These are phyloP conservation scores for Pseudozyma pruni DNA, from an alignment of 1,284 basidiomycete genomes.

Conservation along the genomic window DNA sequence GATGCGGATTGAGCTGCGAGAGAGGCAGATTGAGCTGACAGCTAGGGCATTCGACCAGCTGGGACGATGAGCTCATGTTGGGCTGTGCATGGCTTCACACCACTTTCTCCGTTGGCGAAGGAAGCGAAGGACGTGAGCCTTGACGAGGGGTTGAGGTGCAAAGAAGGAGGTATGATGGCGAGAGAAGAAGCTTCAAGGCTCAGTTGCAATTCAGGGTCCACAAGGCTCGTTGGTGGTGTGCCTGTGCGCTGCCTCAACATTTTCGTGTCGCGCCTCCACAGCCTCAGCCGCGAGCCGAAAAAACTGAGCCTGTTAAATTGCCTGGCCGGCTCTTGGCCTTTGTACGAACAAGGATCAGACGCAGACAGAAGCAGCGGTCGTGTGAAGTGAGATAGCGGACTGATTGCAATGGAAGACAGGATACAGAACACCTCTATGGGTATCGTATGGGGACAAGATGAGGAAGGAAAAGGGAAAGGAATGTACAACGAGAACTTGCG, in stretches of 20 bases:
- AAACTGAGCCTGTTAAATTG: background rate
- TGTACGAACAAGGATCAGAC: background rate
- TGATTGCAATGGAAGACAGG: background rate
- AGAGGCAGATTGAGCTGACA: constrained; percentile 47
- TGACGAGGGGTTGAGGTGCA: no score
- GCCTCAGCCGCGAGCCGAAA: background rate
- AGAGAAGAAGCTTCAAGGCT: background rate
- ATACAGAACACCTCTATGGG: no score
- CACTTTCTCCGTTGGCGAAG: no score
- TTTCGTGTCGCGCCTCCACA: background rate
- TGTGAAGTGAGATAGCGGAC: background rate
- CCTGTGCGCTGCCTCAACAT: background rate
- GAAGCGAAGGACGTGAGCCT: no score
- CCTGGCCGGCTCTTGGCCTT: background rate
- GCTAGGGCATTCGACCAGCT: constrained; percentile 57
- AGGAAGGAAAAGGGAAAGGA: constrained; percentile 1
- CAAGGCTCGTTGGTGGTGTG: background rate
- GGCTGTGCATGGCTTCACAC: background rate
- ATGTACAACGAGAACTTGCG: constrained; percentile 59
- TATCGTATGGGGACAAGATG: no score
- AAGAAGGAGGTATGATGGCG: background rate
- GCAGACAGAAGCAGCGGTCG: background rate
- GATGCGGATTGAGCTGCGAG: constrained; percentile 59
- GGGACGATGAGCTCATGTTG: constrained; percentile 29
- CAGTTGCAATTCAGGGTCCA: constrained; percentile 4